A percentile compares a stretch with the other conserved stretches of the same genome.
phyloP scores from a whole-genome alignment of 192 early-diverging fungal species.

The Podila epicladia region DNA sequence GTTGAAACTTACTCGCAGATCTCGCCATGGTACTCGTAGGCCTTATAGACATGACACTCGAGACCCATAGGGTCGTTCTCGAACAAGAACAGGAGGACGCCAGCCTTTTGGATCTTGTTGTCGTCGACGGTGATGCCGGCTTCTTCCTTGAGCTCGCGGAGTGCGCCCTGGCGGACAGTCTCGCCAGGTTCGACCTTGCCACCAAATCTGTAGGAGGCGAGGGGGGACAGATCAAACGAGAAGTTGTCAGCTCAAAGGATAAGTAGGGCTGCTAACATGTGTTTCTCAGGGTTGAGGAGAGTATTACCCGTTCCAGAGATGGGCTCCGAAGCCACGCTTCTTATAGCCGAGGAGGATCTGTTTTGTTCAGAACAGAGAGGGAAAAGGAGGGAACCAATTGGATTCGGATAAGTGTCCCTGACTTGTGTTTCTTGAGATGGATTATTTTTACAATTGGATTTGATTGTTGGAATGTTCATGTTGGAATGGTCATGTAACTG shows the following conservation, averaged over 20 bases:
- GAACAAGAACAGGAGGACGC: conserved; percentile 73
- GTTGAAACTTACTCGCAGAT: conserved; percentile 63
- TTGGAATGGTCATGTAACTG: background rate
- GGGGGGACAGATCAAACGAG: too few species aligned
- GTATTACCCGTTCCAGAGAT: conserved; percentile 69
- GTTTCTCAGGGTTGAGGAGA: too few species aligned
- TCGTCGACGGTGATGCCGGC: conserved; percentile 56
- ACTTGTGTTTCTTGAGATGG: background rate
- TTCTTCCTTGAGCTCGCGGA: conserved; percentile 73
- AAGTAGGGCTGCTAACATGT: too few species aligned
- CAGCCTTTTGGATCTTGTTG: conserved; percentile 54
- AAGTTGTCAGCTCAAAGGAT: background rate
- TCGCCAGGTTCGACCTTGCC: conserved; percentile 80
- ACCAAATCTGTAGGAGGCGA: conserved; percentile 64
- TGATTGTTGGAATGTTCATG: background rate
- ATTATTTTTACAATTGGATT: background rate
- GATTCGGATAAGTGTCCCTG: background rate
- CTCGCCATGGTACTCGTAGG: conserved; percentile 54
- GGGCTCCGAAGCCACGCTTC: conserved; percentile 81
- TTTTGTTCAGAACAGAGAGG: background rate
- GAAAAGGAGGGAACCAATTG: background rate
- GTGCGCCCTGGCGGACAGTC: conserved; percentile 67
- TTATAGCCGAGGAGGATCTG: conserved; percentile 80
- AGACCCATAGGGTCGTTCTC: conserved; percentile 66
- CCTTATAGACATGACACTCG: conserved; percentile 73